phyloP scores from a whole-genome alignment of 352 stramenopile genomes.

The Phytophthora ohioensis region DNA sequence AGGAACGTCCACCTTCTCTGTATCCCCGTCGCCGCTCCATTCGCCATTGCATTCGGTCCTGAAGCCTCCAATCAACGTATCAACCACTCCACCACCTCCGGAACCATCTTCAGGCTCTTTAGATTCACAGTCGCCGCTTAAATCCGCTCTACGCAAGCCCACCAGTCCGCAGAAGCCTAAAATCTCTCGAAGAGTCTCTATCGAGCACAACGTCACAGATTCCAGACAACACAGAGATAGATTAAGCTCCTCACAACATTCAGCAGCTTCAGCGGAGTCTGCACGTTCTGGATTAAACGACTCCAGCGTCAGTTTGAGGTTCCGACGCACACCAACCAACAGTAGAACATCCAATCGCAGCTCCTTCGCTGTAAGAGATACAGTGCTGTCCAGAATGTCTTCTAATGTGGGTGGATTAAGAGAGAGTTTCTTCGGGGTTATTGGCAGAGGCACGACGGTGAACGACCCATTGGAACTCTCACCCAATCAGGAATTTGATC shows the following conservation, averaged over 20 bases:
- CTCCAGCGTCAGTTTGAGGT: conserved; percentile 35
- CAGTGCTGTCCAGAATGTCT: conserved; percentile 53
- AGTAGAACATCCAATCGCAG: conserved; percentile 51
- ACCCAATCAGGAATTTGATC: conserved; percentile 72
- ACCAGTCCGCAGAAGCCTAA: conserved; percentile 22
- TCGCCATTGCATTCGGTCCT: conserved; percentile 30
- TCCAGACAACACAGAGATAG: conserved; percentile 16
- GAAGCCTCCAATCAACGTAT: conserved; percentile 5
- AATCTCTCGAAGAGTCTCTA: conserved; percentile 35
- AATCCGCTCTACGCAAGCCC: conserved; percentile 27
- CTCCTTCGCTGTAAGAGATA: conserved; percentile 46
- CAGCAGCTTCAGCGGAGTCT: conserved; percentile 20
- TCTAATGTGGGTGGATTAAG: conserved; percentile 51
- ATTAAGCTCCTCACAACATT: conserved; percentile 39
- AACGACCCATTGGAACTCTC: conserved; percentile 72
- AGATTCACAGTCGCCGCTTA: conserved; percentile 25
- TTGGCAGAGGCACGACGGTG: conserved; percentile 25
- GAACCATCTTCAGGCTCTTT: conserved; percentile 1
- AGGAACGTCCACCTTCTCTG: conserved; percentile 13
- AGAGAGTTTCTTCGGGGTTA: conserved; percentile 72
- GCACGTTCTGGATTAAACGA: conserved; percentile 27
- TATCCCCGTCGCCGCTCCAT: conserved; percentile 20
- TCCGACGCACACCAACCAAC: conserved; percentile 38
- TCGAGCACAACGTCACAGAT: conserved; percentile 27
- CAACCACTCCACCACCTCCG: not conserved